A percentile compares a stretch with the other conserved stretches of the same genome.
phyloP scores from a whole-genome alignment of 441 rosid species.

The Syzygium malaccense region DNA sequence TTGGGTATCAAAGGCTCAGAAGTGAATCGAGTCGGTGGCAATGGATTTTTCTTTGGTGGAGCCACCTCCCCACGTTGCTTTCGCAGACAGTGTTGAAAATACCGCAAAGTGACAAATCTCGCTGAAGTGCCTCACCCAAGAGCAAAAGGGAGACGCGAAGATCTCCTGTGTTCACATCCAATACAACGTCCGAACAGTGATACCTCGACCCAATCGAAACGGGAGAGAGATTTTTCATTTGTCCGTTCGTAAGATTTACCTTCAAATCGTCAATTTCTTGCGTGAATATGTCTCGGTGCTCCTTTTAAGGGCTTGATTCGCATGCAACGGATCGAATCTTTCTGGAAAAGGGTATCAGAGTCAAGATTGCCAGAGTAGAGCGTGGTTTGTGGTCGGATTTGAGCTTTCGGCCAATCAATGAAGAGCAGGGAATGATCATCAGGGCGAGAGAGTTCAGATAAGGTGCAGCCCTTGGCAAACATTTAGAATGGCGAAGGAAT shows the following conservation, averaged over 20 bases:
- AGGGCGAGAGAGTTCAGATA: background rate
- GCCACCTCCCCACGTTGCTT: background rate
- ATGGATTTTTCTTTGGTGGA: background rate
- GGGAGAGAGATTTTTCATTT: background rate
- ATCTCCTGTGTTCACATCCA: background rate
- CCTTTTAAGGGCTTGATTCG: background rate
- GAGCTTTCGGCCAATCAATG: background rate
- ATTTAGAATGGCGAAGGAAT: background rate
- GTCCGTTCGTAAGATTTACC: background rate
- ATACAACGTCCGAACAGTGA: background rate
- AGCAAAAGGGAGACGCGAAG: background rate
- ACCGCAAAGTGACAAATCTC: background rate
- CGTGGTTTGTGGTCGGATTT: background rate
- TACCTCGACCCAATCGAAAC: background rate
- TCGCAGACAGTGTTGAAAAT: background rate
- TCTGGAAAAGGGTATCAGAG: background rate
- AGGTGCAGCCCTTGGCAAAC: background rate
- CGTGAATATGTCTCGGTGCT: background rate
- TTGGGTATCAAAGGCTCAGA: background rate
- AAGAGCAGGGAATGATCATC: background rate
- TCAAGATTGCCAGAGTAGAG: background rate
- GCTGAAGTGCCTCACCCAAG: background rate
- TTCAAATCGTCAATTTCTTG: background rate
- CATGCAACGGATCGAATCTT: background rate
- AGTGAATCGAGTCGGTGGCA: background rate